Percentiles rank a stretch among this genome's conserved stretches.
These are phyloP conservation scores for Geranomyces variabilis DNA, from an alignment of 192 early-diverging fungal genomes.

Conservation along the genomic window DNA sequence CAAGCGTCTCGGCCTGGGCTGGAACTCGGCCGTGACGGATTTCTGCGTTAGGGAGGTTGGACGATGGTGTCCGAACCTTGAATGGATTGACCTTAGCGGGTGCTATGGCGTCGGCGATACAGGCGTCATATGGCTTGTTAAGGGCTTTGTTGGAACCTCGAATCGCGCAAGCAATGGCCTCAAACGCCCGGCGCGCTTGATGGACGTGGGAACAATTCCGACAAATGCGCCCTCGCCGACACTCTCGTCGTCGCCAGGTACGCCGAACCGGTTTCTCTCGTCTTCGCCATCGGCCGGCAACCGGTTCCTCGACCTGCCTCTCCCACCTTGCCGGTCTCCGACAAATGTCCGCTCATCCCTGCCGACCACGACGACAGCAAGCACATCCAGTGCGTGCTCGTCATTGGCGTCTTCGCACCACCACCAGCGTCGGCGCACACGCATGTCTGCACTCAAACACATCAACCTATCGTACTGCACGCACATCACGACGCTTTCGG, in stretches of 20 bases:
- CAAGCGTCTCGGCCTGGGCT: conserved; percentile 55
- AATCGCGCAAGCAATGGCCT: neutral
- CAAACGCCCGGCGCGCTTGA: neutral
- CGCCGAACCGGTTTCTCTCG: neutral
- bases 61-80: conserved; percentile 50
- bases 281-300: neutral
- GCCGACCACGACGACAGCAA: neutral
- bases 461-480: conserved; percentile 58
- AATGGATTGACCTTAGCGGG: conserved; percentile 59
- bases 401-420: neutral
- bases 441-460: conserved; percentile 31
- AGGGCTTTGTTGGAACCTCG: neutral
- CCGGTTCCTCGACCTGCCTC: no score
- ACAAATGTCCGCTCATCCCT: neutral
- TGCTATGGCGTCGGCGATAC: conserved; percentile 58
- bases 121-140: conserved; percentile 52
- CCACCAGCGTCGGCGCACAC: neutral
- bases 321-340: neutral
- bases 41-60: conserved; percentile 61
- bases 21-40: conserved; percentile 58
- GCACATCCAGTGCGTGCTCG: no score
- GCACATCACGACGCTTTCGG: conserved; percentile 51
- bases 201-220: neutral
- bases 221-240: conserved; percentile 1
- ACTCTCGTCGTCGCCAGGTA: neutral